Base-by-base conservation (phyloP, 2,329 filamentous ascomycete genomes). In the Aspergillus pseudoglaucus region DNA sequence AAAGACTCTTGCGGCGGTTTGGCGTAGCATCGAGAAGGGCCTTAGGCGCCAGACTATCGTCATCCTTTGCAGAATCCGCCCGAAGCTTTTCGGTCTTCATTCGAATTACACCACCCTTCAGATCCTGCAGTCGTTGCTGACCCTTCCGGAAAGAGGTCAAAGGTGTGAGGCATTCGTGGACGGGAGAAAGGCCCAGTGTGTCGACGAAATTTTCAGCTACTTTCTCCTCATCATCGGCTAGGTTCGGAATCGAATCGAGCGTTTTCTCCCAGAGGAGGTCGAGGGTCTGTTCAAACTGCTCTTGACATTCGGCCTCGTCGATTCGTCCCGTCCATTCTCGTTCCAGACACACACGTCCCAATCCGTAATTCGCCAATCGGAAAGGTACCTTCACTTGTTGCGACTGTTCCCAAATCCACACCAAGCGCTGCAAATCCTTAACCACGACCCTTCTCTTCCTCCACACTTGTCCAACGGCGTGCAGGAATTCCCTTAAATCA, bases 401-500 rank as follows among this genome's bases (percentile, higher is more conserved):
- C n/a, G 59, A 48, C 33, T 62, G 61, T 10, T 72, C 70, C 58
- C 84, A 75, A n/a, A 89, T 69, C 43, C 83, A 85, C 18, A 90
- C 66, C 53, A 84, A 79, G 51, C 80, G 75, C 52, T 81, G 81
- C 42, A 90, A 72, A 58, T 90, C 86, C 37, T 82, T 79, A 0
- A 79, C 68, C 0, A 75, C 78, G 14, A 89, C 84, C 48, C 76
- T 75, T 27, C 85, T 77, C 69, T 86, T 88, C 50, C 85, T 84
- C 86, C 86, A 90, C 33, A 83, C 73, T 53, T 81, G 78, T 10
- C 84, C 80, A 37, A 88, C 74, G 48, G 82, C 76, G 8, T 81
- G 81, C 30, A 79, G 75, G 32, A 90, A 73, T 25, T 75, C 70
- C 32, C 76, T 73, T 40, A 89, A 65, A 58, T 88, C 84, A 20